These are phyloP conservation scores for Primulina eburnea DNA, from an alignment of 257 asterid genomes.

Conservation along the genomic window DNA sequence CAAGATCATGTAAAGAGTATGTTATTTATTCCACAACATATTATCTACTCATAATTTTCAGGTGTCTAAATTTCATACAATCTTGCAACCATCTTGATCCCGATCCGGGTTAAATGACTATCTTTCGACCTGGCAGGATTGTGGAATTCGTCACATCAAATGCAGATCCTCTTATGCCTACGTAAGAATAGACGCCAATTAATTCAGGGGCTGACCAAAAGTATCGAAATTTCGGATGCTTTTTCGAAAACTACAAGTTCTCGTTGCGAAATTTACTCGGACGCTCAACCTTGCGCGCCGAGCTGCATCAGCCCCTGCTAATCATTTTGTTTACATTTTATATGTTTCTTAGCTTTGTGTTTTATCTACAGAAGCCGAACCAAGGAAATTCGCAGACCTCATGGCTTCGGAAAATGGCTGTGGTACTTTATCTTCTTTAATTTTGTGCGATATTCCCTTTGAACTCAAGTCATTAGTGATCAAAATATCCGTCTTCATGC, in stretches of 20 bases:
- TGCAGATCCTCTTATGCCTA: conserved; percentile 52
- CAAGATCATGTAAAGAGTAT: conserved; percentile 57
- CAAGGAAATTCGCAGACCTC: conserved; percentile 31
- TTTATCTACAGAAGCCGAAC: conserved; percentile 25
- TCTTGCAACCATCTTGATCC: background rate
- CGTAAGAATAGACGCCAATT: conserved; percentile 34
- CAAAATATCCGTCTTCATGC: background rate
- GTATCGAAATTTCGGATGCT: too few species aligned
- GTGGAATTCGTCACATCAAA: conserved; percentile 38
- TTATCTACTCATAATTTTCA: background rate
- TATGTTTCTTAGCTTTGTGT: background rate
- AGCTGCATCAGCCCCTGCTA: background rate
- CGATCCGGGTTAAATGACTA: conserved; percentile 6
- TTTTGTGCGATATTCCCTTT: background rate
- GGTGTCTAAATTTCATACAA: background rate
- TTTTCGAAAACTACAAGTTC: background rate
- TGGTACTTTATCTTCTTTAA: conserved; percentile 33
- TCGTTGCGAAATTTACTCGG: background rate
- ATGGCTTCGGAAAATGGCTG: conserved; percentile 48
- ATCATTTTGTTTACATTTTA: background rate
- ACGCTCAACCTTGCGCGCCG: background rate
- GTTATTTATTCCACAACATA: conserved; percentile 18
- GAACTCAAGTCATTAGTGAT: background rate
- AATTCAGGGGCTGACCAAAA: background rate
- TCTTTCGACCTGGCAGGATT: conserved; percentile 37